A percentile compares a stretch with the other conserved stretches of the same genome.
These are phyloP conservation scores for Pestalotiopsis fici DNA, from an alignment of 2,329 filamentous ascomycete genomes.

Conservation along the genomic window DNA sequence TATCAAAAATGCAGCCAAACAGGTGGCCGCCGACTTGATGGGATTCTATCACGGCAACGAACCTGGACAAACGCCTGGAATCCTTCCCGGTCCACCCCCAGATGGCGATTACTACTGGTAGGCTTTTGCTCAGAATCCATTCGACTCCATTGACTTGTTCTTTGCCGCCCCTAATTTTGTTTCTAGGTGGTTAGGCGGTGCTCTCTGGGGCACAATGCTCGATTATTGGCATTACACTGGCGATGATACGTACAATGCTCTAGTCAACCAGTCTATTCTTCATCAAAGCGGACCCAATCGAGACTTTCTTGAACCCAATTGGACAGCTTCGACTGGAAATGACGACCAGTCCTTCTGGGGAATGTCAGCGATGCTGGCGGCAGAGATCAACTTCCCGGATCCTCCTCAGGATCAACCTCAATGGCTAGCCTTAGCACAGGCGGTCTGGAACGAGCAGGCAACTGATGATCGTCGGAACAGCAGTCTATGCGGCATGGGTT, in stretches of 20 bases:
- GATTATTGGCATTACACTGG: slow-evolving; percentile 59
- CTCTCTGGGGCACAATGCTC: slow-evolving; percentile 52
- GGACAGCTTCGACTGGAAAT: slow-evolving; percentile 39
- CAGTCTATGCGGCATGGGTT: slow-evolving; percentile 55
- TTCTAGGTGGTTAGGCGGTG: slow-evolving; percentile 50
- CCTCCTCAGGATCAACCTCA: slow-evolving; percentile 44
- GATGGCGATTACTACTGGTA: slow-evolving; percentile 37
- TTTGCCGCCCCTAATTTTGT: background rate
- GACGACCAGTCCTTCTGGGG: slow-evolving; percentile 65
- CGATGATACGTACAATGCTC: slow-evolving; percentile 47
- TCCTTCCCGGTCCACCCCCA: slow-evolving; percentile 31
- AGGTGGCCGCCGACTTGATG: slow-evolving; percentile 30
- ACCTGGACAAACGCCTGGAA: slow-evolving; percentile 26
- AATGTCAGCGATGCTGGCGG: slow-evolving; percentile 61
- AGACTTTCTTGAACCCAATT: slow-evolving; percentile 44
- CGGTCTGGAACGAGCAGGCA: slow-evolving; percentile 62
- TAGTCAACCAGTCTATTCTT: slow-evolving; percentile 42
- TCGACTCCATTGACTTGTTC: slow-evolving; percentile 33
- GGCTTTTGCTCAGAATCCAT: background rate
- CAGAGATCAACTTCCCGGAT: slow-evolving; percentile 59
- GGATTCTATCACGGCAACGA: slow-evolving; percentile 31
- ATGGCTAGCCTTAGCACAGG: slow-evolving; percentile 63
- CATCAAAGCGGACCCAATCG: slow-evolving; percentile 42
- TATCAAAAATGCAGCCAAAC: slow-evolving; percentile 5
- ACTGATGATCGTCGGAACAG: slow-evolving; percentile 37